Evolutionary conservation across 768 basidiomycete species (phyloP).

Genomic region (Russula abietina): DNA sequence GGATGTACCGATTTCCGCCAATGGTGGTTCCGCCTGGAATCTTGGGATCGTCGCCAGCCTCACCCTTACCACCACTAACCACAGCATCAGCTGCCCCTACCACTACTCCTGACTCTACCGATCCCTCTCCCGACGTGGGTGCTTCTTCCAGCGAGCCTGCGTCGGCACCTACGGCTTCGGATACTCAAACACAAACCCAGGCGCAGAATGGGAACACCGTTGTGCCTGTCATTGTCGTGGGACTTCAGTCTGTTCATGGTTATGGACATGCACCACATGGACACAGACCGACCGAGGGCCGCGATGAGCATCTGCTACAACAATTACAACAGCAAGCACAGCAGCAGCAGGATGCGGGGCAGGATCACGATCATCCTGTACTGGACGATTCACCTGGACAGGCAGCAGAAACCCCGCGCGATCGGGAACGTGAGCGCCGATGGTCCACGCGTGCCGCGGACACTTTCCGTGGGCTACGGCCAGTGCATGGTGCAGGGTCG

Average conservation of each 20-base stretch:
- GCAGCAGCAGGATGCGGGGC: not conserved
- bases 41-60: not conserved
- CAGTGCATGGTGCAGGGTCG: conserved; percentile 25
- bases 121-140: not conserved
- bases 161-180: not conserved
- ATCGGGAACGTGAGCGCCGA: conserved; percentile 30
- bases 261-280: conserved; percentile 26
- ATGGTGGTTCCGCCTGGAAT: conserved; percentile 40
- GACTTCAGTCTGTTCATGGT: conserved; percentile 66
- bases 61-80: conserved; percentile 2
- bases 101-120: not conserved
- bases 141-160: conserved; percentile 11
- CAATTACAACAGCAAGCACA: not conserved
- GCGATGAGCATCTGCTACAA: not conserved
- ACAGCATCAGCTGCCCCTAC: not conserved
- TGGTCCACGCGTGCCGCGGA: conserved; percentile 64
- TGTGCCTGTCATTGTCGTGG: conserved; percentile 79
- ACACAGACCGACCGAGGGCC: conserved; percentile 14
- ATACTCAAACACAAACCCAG: conserved; percentile 8
- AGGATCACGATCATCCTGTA: not conserved
- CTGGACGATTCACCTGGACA: not conserved
- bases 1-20: conserved; percentile 74
- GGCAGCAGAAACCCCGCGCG: not conserved
- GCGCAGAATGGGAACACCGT: conserved; percentile 37
- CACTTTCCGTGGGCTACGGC: conserved; percentile 50